Evolutionary conservation across 2,329 filamentous ascomycete genomes (phyloP).

Genomic region (Claviceps maximensis): DNA sequence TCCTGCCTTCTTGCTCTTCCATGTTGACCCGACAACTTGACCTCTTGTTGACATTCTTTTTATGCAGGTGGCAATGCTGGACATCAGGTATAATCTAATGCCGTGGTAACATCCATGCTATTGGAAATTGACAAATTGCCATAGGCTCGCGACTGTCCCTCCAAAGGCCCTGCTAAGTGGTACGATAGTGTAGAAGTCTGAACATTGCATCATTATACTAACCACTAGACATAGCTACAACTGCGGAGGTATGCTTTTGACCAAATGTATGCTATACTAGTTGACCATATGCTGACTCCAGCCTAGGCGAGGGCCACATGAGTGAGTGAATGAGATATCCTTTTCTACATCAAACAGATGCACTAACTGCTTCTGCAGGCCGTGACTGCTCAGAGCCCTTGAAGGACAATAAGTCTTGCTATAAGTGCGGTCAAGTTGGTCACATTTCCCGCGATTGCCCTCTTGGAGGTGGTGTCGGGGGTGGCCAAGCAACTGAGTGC

Average conservation of each 20-base stretch:
- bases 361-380: constrained; percentile 33
- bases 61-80: constrained; percentile 53
- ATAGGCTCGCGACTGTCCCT: constrained; percentile 75
- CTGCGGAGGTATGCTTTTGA: constrained; percentile 52
- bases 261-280: background rate
- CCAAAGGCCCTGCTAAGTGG: constrained; percentile 72
- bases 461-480: constrained; percentile 36
- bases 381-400: constrained; percentile 82
- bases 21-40: background rate
- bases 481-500: constrained; percentile 54
- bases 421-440: constrained; percentile 67
- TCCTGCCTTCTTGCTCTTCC: background rate
- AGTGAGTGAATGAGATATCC: constrained; percentile 38
- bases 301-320: constrained; percentile 55
- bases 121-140: constrained; percentile 10
- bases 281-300: constrained; percentile 12
- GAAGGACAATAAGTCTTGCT: constrained; percentile 73
- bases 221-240: constrained; percentile 51
- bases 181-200: constrained; percentile 27
- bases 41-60: background rate
- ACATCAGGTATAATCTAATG: constrained; percentile 52
- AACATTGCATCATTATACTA: constrained; percentile 6
- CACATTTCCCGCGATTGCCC: constrained; percentile 87
- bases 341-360: background rate
- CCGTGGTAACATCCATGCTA: background rate